A percentile compares a stretch with the other conserved stretches of the same genome.
phyloP scores from a whole-genome alignment of 345 rosid genomes.

The Eucalyptus urophylla region DNA sequence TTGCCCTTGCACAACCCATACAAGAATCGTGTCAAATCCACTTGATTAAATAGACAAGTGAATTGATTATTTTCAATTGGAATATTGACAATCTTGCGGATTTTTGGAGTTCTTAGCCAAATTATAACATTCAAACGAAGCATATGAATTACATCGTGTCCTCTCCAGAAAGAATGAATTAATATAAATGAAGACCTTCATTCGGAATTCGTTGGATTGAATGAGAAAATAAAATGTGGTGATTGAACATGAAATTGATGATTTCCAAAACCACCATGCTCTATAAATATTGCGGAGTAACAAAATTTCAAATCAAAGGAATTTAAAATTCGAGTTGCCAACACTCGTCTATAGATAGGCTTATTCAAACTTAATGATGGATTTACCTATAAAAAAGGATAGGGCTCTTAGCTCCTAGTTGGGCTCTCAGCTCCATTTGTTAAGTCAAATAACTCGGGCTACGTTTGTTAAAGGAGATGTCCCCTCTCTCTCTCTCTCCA shows the following conservation, averaged over 20 bases:
- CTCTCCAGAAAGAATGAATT: neutral
- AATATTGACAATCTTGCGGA: neutral
- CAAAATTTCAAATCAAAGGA: neutral
- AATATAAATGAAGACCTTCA: neutral
- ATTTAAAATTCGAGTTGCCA: neutral
- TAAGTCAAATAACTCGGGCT: too few relatives aligned
- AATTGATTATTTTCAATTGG: neutral
- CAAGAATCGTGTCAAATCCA: neutral
- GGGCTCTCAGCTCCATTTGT: too few relatives aligned
- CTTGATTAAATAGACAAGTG: neutral
- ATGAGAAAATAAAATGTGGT: neutral
- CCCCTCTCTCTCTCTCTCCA: neutral
- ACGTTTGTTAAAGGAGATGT: too few relatives aligned
- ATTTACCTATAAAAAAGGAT: neutral
- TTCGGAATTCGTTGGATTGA: neutral
- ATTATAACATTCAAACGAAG: neutral
- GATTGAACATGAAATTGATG: neutral
- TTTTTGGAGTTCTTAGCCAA: neutral
- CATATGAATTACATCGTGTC: neutral
- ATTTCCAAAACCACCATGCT: neutral
- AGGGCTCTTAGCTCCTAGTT: neutral
- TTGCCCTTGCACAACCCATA: neutral
- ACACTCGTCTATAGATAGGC: neutral
- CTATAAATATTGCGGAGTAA: neutral
- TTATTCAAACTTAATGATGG: neutral